phyloP scores from a whole-genome alignment of 345 rosid genomes.

The Heritiera littoralis region DNA sequence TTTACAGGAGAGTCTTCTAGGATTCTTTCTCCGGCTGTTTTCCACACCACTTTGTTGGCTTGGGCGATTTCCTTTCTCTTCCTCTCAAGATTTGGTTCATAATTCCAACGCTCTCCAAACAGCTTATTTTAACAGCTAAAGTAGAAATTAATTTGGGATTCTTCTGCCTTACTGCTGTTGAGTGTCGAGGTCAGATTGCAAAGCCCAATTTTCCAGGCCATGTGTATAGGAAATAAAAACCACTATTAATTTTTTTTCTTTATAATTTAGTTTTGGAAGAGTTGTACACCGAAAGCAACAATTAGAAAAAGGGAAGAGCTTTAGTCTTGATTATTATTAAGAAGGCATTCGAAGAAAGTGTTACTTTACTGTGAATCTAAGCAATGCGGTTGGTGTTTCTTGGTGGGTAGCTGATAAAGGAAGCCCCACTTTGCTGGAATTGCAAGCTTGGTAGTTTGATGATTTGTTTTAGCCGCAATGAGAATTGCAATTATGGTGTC shows the following conservation, averaged over 20 bases:
- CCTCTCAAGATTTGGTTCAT: constrained; percentile 20
- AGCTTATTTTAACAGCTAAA: background rate
- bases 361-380: constrained; percentile 38
- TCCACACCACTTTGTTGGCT: constrained; percentile 19
- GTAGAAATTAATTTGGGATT: constrained; percentile 8
- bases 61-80: constrained; percentile 22
- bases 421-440: constrained; percentile 44
- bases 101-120: background rate
- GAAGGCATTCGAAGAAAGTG: constrained; percentile 11
- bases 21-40: constrained; percentile 22
- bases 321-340: constrained; percentile 17
- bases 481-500: constrained; percentile 18
- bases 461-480: constrained; percentile 21
- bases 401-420: constrained; percentile 16
- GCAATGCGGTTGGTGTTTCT: constrained; percentile 30
- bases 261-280: background rate
- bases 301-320: constrained; percentile 22
- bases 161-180: constrained; percentile 1
- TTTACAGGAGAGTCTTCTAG: constrained; percentile 41
- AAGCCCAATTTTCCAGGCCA: constrained; percentile 36
- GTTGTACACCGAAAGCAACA: constrained; percentile 19
- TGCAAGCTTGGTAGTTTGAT: constrained; percentile 38
- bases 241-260: background rate
- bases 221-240: constrained; percentile 22
- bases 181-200: constrained; percentile 16